Evolutionary conservation across 2,329 filamentous ascomycete genomes (phyloP).

Genomic region (Alternaria sp.): DNA sequence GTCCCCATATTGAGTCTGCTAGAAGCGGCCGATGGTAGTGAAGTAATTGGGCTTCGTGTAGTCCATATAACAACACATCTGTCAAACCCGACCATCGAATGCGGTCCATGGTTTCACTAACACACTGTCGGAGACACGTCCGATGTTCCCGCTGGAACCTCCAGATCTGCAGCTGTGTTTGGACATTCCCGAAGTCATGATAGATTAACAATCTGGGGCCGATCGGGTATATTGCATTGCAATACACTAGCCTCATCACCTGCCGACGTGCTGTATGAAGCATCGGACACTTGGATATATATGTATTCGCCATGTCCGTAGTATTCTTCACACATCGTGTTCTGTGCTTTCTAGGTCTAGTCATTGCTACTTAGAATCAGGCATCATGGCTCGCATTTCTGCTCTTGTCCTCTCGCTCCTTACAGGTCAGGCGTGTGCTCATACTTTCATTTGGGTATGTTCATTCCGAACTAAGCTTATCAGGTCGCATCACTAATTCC

Average conservation of each 20-base stretch:
- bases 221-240: slow-evolving; percentile 30
- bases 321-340: background rate
- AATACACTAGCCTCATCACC: slow-evolving; percentile 19
- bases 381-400: slow-evolving; percentile 22
- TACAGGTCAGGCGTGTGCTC: slow-evolving; percentile 29
- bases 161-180: slow-evolving; percentile 8
- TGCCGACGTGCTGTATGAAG: background rate
- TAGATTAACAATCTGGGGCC: slow-evolving; percentile 30
- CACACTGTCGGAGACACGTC: slow-evolving; percentile 11
- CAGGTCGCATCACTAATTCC: background rate
- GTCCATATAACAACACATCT: background rate
- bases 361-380: background rate
- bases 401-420: slow-evolving; percentile 30
- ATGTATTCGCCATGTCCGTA: background rate
- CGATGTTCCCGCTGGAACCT: slow-evolving; percentile 13
- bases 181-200: background rate
- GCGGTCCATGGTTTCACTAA: background rate
- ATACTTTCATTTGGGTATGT: slow-evolving; percentile 42
- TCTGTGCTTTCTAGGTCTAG: background rate
- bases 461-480: background rate
- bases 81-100: background rate
- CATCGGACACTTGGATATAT: background rate
- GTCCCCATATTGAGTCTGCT: too few relatives aligned
- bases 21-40: background rate
- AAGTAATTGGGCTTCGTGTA: background rate